Percentiles rank a stretch among this genome's conserved stretches.
These are phyloP conservation scores for Eragrostis nindensis DNA, from an alignment of 176 grass and related monocot genomes.

Conservation along the genomic window DNA sequence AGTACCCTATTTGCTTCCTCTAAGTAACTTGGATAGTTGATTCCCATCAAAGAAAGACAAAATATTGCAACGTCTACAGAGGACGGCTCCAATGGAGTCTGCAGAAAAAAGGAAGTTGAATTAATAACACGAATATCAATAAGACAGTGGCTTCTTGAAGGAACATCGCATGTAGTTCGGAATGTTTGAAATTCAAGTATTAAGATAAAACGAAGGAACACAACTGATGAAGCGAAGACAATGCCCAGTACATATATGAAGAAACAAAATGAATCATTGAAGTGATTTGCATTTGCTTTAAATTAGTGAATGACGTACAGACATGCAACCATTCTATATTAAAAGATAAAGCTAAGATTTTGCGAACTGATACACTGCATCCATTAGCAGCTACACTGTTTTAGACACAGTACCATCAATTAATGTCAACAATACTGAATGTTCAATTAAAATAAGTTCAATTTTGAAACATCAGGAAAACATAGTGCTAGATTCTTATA, in stretches of 20 bases:
- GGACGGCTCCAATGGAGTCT: conserved; percentile 80
- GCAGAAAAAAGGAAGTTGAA: conserved; percentile 34
- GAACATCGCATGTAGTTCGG: not conserved
- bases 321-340: conserved; percentile 2
- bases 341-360: conserved; percentile 14
- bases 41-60: conserved; percentile 98
- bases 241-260: not conserved
- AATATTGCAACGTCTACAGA: conserved; percentile 93
- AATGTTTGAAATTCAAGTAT: not conserved
- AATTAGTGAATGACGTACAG: not conserved
- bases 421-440: not conserved
- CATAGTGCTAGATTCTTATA: not conserved
- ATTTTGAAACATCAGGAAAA: not conserved
- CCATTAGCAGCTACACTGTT: conserved; percentile 1
- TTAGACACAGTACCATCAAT: conserved; percentile 12
- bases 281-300: conserved; percentile 2
- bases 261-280: not conserved
- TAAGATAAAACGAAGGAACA: not conserved
- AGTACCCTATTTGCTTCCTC: conserved; percentile 89
- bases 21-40: conserved; percentile 77
- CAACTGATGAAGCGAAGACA: conserved; percentile 7
- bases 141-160: not conserved
- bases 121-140: conserved; percentile 12
- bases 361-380: not conserved
- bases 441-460: not conserved